Base-by-base conservation (phyloP, 805 yeast genomes). In the Lipomyces japonicus region DNA sequence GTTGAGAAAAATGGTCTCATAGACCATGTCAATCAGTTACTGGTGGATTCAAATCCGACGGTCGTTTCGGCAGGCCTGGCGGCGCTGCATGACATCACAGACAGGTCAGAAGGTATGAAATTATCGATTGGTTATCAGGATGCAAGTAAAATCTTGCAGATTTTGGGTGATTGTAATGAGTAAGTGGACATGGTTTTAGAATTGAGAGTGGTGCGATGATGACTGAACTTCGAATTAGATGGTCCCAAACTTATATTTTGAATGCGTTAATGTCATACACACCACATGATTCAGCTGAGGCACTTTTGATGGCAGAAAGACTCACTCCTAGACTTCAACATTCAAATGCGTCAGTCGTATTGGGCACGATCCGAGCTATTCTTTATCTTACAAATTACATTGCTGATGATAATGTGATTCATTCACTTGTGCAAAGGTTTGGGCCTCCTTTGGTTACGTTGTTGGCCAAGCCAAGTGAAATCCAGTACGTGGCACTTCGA, bases 401-500 rank as follows among this genome's bases (percentile, higher is more conserved):
- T 14, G 74, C 74, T 23, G 71, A 72, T 43, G 79, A 76, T 26
- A 74, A 76, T 30, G 72, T 74, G n/a, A 63, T 85, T 3, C 82
- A 86, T 1, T 61, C 69, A 2, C 65, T 82, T 16, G 73, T 81
- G 5, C 74, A 75, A 48, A 70, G 83, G 53, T 68, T 88, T 43
- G 86, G 93, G 0, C 75, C 81, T 10, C 80, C 93, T 0, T 69
- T 89, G 39, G 75, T 82, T 1, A 76, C 87, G 3, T 67, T 89
- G 30, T 70, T 89, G 51, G 73, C 86, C 2, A 86, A 85, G 62
- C 63, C 63, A 5, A 86, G 90, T 0, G 97, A 91, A 65, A 72
- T 87, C 23, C 95, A 88, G 66, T 91, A 89, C 64, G 71, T 89
- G 40, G 84, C 84, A 1, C 71, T 90, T 56, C 73, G 96, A 63